These are phyloP conservation scores for Aegilops longissima DNA, from an alignment of 176 grass and related monocot species.

Conservation along the genomic window DNA sequence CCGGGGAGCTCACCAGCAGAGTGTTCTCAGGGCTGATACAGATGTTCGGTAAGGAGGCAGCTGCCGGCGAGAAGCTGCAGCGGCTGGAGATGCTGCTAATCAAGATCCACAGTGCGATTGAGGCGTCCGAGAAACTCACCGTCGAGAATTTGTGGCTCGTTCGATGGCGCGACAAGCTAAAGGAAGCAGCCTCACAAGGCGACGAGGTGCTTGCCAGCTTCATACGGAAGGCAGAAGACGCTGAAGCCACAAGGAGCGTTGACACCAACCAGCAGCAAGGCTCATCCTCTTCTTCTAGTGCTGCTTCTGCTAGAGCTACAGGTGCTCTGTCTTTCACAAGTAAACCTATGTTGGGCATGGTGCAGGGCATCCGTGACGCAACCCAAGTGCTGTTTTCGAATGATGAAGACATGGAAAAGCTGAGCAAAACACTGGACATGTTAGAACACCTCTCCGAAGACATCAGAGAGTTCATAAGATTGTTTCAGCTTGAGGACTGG, in stretches of 20 bases:
- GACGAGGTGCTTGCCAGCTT: neutral
- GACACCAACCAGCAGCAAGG: neutral
- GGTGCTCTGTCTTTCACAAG: neutral
- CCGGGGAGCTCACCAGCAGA: neutral
- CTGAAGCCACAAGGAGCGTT: neutral
- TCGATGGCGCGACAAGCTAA: constrained; percentile 28
- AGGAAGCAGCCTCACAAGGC: neutral
- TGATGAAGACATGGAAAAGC: neutral
- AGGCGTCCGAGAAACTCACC: neutral
- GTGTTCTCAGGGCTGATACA: neutral
- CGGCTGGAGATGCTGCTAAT: constrained; percentile 28
- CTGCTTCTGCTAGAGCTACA: neutral
- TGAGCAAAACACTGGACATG: neutral
- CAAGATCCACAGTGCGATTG: neutral
- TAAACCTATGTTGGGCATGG: neutral
- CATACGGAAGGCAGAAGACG: neutral
- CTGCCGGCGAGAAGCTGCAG: constrained; percentile 12
- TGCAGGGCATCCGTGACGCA: neutral
- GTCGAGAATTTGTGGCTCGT: neutral
- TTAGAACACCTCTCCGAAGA: neutral
- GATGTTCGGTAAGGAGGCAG: neutral
- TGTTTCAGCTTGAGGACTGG: constrained; percentile 18
- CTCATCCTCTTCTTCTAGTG: neutral
- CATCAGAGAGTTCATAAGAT: constrained; percentile 7
- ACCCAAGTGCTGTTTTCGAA: neutral